Evolutionary conservation across 352 stramenopile genomes (phyloP), one percentile per base, ranked within the genome.

Genomic region (Globisporangium iwayamae): DNA sequence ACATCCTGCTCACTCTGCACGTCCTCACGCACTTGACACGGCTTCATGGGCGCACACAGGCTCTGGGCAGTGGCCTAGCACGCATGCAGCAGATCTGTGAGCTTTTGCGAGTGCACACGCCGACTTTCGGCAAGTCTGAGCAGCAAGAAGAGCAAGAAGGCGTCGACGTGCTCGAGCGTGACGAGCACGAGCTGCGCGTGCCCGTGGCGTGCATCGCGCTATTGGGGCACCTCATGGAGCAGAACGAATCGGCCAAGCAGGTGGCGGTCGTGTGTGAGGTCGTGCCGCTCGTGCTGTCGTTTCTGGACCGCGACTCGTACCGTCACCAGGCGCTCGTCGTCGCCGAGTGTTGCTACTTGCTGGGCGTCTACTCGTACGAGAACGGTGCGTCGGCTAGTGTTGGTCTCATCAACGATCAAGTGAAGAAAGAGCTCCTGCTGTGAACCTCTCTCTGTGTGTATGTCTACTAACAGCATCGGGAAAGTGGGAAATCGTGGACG

Each of bases 331-430:
- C 66, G 38, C 55, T 69, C 11, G 63, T 87, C 32, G 69, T 75
- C 20, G 73, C 68, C 10, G 78, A 88, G 62, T 79, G 76, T 48
- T 81, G 73, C 63, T 83, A 83, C 34, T 60, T 88, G 34, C 71
- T 90, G n/a, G 70, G 75, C 6, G 65, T 79, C 6, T 87, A 78
- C 62, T 80, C 81, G 1, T 81, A 80, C 68, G 68, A 85, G 28
- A 79, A 87, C 68, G 73, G 81, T 90, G 41, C 59, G 76, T 76
- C 4, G 5, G 11, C 1, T 7, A 36, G 48, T 39, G 18, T n/a
- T 55, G 41, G 41, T 47, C 4, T 4, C 14, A 6, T 47, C 41
- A 28, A 28, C 25, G 25, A 28, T 28, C 25, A n/a, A 45, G 39
- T 6, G 41, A 22, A 22, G 6, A 47, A 22, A 22, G 6, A 47